phyloP scores from a whole-genome alignment of 2,329 filamentous ascomycete species.

The Aphanocladium album region DNA sequence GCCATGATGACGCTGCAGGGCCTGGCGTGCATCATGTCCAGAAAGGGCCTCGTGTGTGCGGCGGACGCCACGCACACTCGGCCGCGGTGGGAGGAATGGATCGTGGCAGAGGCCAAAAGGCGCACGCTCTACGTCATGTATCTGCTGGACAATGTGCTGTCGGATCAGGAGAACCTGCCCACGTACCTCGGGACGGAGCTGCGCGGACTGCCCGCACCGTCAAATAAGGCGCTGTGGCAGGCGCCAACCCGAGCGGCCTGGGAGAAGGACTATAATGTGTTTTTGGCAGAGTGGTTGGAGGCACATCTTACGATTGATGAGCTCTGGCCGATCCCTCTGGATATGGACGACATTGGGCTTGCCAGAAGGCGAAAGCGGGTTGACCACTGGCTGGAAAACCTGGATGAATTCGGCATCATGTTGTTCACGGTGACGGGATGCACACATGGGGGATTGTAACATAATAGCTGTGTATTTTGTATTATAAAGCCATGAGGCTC shows the following conservation, averaged over 20 bases:
- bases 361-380: conserved; percentile 31
- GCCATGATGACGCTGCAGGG: conserved; percentile 47
- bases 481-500: too few relatives aligned
- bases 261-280: conserved; percentile 37
- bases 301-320: conserved; percentile 42
- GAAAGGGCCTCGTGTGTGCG: conserved; percentile 37
- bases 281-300: conserved; percentile 38
- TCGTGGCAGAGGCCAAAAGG: conserved; percentile 47
- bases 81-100: conserved; percentile 50
- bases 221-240: conserved; percentile 39
- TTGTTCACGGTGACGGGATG: conserved; percentile 43
- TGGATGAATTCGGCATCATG: conserved; percentile 52
- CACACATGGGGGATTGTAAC: conserved; percentile 31
- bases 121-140: conserved; percentile 49
- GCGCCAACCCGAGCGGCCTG: conserved; percentile 32
- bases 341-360: conserved; percentile 26
- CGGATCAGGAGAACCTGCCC: conserved; percentile 36
- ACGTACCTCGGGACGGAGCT: conserved; percentile 47
- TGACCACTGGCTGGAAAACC: conserved; percentile 43
- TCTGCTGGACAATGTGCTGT: conserved; percentile 46
- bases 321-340: conserved; percentile 39
- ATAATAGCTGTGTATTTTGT: too few relatives aligned
- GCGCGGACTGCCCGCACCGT: conserved; percentile 36
- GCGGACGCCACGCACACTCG: conserved; percentile 34
- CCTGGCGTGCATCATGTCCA: conserved; percentile 36